Evolutionary conservation across 495 filamentous ascomycete species (phyloP).

Genomic region (Hypomontagnella monticulosa): DNA sequence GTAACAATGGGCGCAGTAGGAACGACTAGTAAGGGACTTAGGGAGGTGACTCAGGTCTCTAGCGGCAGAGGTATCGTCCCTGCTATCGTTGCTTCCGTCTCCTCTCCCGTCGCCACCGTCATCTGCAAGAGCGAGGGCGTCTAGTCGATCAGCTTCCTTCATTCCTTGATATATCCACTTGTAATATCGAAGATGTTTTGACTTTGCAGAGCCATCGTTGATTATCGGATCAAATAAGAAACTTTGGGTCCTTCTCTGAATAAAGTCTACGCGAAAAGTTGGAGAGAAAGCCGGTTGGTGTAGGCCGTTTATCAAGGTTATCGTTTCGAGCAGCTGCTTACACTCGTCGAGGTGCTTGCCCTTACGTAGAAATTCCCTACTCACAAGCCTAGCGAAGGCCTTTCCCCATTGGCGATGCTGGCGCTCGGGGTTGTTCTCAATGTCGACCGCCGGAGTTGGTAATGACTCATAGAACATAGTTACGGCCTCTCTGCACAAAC

Average conservation of each 20-base stretch:
- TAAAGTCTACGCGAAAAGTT: not conserved
- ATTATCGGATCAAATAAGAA: not conserved
- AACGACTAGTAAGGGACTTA: not conserved
- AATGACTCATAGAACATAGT: not conserved
- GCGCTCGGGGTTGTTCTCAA: not conserved
- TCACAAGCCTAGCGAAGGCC: not conserved
- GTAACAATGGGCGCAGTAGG: not conserved
- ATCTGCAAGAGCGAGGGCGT: not conserved
- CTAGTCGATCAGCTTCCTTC: not conserved
- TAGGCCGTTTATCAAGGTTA: not conserved
- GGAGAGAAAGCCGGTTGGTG: not conserved
- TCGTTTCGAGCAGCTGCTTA: not conserved
- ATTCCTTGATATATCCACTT: conserved; percentile 9
- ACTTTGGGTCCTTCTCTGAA: not conserved
- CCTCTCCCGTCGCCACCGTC: not conserved
- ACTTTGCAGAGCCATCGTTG: not conserved
- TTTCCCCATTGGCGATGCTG: not conserved
- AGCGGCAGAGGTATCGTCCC: too few relatives aligned
- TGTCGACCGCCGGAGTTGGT: not conserved
- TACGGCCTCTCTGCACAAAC: not conserved
- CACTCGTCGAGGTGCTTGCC: conserved; percentile 2
- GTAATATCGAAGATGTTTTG: not conserved
- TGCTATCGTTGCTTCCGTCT: not conserved
- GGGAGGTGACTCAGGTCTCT: not conserved
- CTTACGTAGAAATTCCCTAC: too few relatives aligned